Evolutionary conservation across 805 yeast species (phyloP).

Genomic region (Clavispora vitiphila): DNA sequence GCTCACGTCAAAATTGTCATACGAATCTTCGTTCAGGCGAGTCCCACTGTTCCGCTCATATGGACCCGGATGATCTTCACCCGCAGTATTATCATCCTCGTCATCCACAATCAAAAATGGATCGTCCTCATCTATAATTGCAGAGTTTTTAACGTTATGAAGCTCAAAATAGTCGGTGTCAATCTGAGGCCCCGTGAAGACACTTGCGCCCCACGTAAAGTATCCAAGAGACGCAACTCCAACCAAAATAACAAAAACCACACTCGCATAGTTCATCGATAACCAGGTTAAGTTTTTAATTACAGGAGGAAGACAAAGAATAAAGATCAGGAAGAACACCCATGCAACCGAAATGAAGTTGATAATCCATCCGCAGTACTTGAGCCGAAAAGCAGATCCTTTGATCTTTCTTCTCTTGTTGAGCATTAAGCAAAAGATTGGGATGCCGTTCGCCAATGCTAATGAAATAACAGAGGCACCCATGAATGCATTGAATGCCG

Average conservation of each 20-base stretch:
- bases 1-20: background rate
- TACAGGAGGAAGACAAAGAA: conserved; percentile 69
- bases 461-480: conserved; percentile 76
- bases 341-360: conserved; percentile 57
- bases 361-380: conserved; percentile 58
- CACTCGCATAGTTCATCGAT: conserved; percentile 61
- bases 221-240: conserved; percentile 48
- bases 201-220: conserved; percentile 54
- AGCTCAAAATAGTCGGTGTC: conserved; percentile 42
- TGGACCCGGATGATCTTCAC: background rate
- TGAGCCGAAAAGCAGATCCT: conserved; percentile 64
- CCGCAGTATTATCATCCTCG: conserved; percentile 3
- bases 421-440: conserved; percentile 58
- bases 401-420: conserved; percentile 56
- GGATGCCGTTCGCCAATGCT: conserved; percentile 73
- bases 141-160: conserved; percentile 23
- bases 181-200: conserved; percentile 61
- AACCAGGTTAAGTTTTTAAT: conserved; percentile 36
- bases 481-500: conserved; percentile 79
- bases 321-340: conserved; percentile 52
- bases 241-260: conserved; percentile 49
- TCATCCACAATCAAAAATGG: conserved; percentile 9
- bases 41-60: background rate
- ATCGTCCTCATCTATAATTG: conserved; percentile 3
- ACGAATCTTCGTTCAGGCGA: background rate